These are phyloP conservation scores for Poa annua DNA, from an alignment of 176 grass and related monocot genomes.

Conservation along the genomic window DNA sequence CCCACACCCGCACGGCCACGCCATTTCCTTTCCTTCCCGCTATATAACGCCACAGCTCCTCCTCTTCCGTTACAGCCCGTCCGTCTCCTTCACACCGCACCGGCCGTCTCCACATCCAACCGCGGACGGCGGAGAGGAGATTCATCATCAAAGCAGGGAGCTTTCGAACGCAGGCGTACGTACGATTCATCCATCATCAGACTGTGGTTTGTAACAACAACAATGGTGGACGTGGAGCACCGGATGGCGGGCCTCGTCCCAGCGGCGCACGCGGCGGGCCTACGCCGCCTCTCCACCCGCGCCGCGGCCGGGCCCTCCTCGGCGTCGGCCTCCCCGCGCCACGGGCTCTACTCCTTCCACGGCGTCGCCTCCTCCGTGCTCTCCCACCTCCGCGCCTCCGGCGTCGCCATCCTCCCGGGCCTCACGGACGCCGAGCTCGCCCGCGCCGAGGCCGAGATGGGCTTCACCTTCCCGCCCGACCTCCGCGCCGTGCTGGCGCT, in stretches of 20 bases:
- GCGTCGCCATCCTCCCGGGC: slow-evolving; percentile 56
- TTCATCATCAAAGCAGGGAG: background rate
- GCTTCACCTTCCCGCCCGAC: slow-evolving; percentile 89
- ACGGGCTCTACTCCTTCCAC: slow-evolving; percentile 72
- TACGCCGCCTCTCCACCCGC: slow-evolving; percentile 84
- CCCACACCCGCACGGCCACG: slow-evolving; percentile 2
- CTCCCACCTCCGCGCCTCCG: slow-evolving; percentile 61
- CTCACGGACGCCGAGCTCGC: slow-evolving; percentile 72
- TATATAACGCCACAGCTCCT: slow-evolving; percentile 36
- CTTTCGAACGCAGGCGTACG: background rate
- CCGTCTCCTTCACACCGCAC: background rate
- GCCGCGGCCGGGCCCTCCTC: slow-evolving; percentile 57
- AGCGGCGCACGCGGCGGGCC: slow-evolving; percentile 63
- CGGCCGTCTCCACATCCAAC: background rate
- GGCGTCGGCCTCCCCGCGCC: slow-evolving; percentile 55
- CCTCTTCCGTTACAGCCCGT: background rate
- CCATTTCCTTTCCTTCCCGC: slow-evolving; percentile 2
- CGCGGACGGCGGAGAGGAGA: background rate
- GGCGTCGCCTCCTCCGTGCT: slow-evolving; percentile 54
- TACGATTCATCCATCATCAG: background rate
- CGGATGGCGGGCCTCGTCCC: slow-evolving; percentile 59
- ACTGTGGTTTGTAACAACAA: background rate
- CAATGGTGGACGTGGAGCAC: slow-evolving; percentile 87
- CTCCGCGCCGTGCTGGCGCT: slow-evolving; percentile 81
- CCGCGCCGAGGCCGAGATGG: slow-evolving; percentile 73